Conservation (phyloP, 495 filamentous ascomycete genomes). For the Bacidia rubella region DNA sequence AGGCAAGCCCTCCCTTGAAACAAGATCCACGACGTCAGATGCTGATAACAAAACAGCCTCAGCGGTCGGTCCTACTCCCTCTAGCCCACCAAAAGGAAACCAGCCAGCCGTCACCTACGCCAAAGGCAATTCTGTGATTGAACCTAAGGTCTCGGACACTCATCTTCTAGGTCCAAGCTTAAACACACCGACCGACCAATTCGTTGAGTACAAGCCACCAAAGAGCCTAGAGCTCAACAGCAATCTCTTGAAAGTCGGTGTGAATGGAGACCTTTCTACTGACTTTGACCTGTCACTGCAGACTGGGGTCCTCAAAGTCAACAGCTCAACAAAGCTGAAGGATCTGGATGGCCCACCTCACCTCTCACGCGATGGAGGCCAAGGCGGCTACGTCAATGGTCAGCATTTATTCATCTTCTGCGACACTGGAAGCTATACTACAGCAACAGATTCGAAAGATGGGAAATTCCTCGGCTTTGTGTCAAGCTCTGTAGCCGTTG, state of each 20-base stretch:
- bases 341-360: conserved; percentile 18
- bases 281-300: conserved; percentile 18
- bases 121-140: conserved; percentile 10
- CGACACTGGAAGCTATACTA: conserved; percentile 23
- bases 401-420: conserved; percentile 25
- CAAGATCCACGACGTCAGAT: not conserved
- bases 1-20: not conserved
- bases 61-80: not conserved
- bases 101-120: conserved; percentile 15
- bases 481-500: conserved; percentile 24
- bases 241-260: conserved; percentile 17
- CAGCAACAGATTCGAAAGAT: conserved; percentile 10
- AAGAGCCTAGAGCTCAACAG: conserved; percentile 8
- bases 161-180: conserved; percentile 15
- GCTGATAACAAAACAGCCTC: not conserved
- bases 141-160: conserved; percentile 11
- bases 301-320: conserved; percentile 19
- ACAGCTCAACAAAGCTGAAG: conserved; percentile 16
- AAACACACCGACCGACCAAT: conserved; percentile 19
- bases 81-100: conserved; percentile 2
- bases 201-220: conserved; percentile 11
- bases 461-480: conserved; percentile 24
- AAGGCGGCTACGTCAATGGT: conserved; percentile 24
- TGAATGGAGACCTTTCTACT: conserved; percentile 20
- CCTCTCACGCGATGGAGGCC: conserved; percentile 24